A percentile compares a stretch with the other conserved stretches of the same genome.
Evolutionary conservation across 768 basidiomycete species (phyloP).

Genomic region (Strobilomyces dryophilus): DNA sequence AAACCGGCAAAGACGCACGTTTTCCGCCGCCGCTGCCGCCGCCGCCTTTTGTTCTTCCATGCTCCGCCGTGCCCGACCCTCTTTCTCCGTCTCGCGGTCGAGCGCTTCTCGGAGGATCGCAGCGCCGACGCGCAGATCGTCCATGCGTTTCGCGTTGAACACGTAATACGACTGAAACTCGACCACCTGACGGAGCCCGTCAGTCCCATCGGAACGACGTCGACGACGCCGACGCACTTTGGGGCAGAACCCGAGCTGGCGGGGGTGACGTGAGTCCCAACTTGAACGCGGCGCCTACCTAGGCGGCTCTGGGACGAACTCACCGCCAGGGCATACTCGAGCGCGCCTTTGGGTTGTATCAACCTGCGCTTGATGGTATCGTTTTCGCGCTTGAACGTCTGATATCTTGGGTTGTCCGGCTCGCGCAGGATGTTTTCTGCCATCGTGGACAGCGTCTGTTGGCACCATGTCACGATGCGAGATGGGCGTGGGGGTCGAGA

Average conservation of each 20-base stretch:
- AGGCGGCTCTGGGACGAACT: background rate
- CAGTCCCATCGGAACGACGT: background rate
- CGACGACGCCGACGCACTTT: constrained; percentile 41
- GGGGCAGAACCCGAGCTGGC: constrained; percentile 68
- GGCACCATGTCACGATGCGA: no score
- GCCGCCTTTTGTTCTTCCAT: constrained; percentile 60
- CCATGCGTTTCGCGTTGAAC: constrained; percentile 49
- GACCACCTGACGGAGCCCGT: constrained; percentile 43
- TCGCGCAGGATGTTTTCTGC: constrained; percentile 72
- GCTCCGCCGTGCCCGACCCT: constrained; percentile 43
- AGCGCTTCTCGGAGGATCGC: constrained; percentile 62
- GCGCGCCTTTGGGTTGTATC: constrained; percentile 63
- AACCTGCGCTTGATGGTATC: constrained; percentile 58
- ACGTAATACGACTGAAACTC: constrained; percentile 72
- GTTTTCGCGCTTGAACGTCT: constrained; percentile 76
- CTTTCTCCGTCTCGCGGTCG: constrained; percentile 44
- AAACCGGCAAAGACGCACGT: constrained; percentile 35
- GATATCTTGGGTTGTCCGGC: constrained; percentile 68
- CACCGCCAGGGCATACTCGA: constrained; percentile 76
- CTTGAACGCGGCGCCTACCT: background rate
- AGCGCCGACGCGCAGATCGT: constrained; percentile 59
- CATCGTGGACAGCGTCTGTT: constrained; percentile 56
- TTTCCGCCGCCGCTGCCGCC: constrained; percentile 48
- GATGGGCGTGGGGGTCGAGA: background rate
- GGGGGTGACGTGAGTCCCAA: background rate